Base-by-base conservation (phyloP, 2,329 filamentous ascomycete genomes). In the Bipolaris bicolor region DNA sequence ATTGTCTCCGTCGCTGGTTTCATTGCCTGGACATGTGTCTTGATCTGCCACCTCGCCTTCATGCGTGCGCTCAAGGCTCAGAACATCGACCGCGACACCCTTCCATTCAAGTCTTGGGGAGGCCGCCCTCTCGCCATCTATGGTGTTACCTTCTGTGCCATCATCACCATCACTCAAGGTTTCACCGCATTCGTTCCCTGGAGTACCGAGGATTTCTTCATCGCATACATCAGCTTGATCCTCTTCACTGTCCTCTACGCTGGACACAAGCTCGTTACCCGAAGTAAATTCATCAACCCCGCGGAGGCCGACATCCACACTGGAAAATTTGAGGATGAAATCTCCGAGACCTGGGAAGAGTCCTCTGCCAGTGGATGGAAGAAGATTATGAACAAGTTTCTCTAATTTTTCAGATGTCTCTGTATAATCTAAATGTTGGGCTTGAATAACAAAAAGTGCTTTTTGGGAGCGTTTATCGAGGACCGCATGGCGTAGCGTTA, bases 241-340 rank as follows among this genome's bases (percentile, higher is more conserved):
- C 65, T 77, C 5, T 77, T 77, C 59, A 67, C 60, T 1, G 74
- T 79, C 0, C 78, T 89, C 0, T 90, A 89, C 66, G 6, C 84
- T 11, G 85, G 81, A 2, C 88, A 90, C 78, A 94, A 76, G 63
- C 24, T 74, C 20, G 51, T 70, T 1, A 74, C 70, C 20, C 67
- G 74, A 54, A 75, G 72, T 45, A 70, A 70, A 34, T 77, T 81
- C 44, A 69, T 81, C 59, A 74, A 72, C 7, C 65, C 78, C 3
- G 58, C 60, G 5, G 77, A 80, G 15, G 79, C 79, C 9, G 80
- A 82, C 60, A 61, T 82, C 16, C 58, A 78, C 13, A 76, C 73
- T 16, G 80, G 79, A 7, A 71, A 77, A 22, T 74, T 70, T 22
- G 58, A 72, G 15, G 71, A 72, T 1, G 71, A 72, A 39, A 36